Evolutionary conservation across 768 basidiomycete genomes (phyloP).

Genomic region (Chalciporus sphaerocephalus): DNA sequence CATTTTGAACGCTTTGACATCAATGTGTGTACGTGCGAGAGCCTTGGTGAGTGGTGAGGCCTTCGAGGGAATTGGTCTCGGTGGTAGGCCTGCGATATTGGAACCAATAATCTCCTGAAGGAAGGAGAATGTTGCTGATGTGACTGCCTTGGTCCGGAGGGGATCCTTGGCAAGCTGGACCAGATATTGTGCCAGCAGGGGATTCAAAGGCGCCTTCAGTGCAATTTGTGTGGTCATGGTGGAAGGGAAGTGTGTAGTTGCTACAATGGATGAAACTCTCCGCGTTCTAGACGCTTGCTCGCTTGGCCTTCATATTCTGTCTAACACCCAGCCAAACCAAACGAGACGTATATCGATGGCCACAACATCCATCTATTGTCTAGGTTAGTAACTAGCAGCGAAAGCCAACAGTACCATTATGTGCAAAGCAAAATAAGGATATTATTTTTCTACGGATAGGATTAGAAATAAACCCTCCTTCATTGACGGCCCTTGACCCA

Average conservation of each 20-base stretch:
- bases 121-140: conserved; percentile 59
- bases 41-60: conserved; percentile 48
- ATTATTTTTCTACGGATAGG: conserved; percentile 22
- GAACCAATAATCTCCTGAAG: conserved; percentile 81
- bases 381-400: not conserved
- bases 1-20: conserved; percentile 77
- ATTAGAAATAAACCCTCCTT: conserved; percentile 10
- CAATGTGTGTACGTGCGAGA: conserved; percentile 55
- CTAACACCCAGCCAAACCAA: too few species aligned
- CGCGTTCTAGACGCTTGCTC: too few species aligned
- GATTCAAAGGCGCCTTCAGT: conserved; percentile 25
- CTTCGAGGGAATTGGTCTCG: conserved; percentile 46
- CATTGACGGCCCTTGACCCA: conserved; percentile 55
- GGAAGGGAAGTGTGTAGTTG: conserved; percentile 14
- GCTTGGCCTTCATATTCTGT: too few species aligned
- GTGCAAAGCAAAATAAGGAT: conserved; percentile 13
- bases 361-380: not conserved
- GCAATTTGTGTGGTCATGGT: conserved; percentile 37
- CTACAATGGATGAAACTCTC: too few species aligned
- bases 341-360: too few species aligned
- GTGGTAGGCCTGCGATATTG: conserved; percentile 59
- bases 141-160: conserved; percentile 75
- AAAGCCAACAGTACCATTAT: conserved; percentile 11
- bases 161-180: conserved; percentile 63
- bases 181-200: conserved; percentile 68